These are phyloP conservation scores for Anacardium occidentale DNA, from an alignment of 345 rosid genomes.

Conservation along the genomic window DNA sequence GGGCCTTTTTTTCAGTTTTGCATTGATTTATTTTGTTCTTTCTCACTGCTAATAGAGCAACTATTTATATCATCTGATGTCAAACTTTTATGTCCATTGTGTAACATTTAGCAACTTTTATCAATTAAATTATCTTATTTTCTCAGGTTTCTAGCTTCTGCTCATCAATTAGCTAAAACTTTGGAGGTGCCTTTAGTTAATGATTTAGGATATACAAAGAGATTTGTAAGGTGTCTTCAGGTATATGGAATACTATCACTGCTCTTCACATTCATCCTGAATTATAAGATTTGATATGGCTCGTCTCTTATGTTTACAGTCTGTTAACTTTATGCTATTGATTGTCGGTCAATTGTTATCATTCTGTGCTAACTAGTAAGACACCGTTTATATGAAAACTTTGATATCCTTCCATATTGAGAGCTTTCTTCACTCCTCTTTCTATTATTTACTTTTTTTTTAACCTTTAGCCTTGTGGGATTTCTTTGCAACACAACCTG, in stretches of 20 bases:
- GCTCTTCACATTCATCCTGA: neutral
- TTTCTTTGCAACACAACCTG: neutral
- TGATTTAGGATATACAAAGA: constrained; percentile 97
- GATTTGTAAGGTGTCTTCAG: constrained; percentile 99
- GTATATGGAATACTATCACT: constrained; percentile 28
- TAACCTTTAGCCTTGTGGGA: neutral
- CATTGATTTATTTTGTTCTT: neutral
- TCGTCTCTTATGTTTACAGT: neutral
- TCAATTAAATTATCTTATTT: constrained; percentile 20
- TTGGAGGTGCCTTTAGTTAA: constrained; percentile 96
- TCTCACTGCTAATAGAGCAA: neutral
- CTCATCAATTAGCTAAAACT: constrained; percentile 94
- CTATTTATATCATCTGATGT: neutral
- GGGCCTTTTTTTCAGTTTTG: neutral
- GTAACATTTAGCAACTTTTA: neutral
- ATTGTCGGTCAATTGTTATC: neutral
- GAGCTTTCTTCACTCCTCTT: neutral
- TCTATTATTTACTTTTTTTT: neutral
- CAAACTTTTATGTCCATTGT: neutral
- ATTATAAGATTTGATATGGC: neutral
- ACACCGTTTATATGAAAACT: neutral
- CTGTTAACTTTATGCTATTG: neutral
- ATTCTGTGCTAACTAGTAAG: neutral
- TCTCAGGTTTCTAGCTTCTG: constrained; percentile 89
- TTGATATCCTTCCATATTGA: neutral